Evolutionary conservation across 176 grass and related monocot species (phyloP).

Genomic region (Alloteropsis semialata): DNA sequence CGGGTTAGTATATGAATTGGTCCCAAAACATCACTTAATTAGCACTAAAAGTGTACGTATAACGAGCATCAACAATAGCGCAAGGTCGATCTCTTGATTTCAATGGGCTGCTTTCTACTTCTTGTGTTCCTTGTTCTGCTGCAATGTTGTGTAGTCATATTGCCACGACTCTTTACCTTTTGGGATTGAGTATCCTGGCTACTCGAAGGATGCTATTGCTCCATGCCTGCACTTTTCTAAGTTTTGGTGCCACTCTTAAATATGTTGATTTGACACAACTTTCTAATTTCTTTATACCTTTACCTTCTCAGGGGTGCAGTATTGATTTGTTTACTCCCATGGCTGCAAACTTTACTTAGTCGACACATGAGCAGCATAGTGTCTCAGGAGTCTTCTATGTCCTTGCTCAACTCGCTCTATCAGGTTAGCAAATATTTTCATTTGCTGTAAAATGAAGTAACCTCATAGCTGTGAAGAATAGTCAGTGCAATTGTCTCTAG

Average conservation of each 20-base stretch:
- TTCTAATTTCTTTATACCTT: too few relatives aligned
- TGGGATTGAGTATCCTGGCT: background rate
- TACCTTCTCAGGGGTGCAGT: constrained; percentile 48
- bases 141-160: background rate
- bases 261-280: background rate
- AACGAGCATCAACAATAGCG: too few relatives aligned
- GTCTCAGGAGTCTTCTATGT: constrained; percentile 75
- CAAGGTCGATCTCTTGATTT: background rate
- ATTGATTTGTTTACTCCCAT: constrained; percentile 69
- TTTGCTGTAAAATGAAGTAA: background rate
- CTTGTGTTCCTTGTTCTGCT: background rate
- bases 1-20: too few relatives aligned
- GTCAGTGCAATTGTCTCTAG: background rate
- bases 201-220: background rate
- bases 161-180: background rate
- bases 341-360: constrained; percentile 79
- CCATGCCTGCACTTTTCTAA: background rate
- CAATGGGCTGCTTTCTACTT: background rate
- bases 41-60: too few relatives aligned
- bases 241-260: background rate
- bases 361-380: constrained; percentile 76
- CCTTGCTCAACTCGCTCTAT: constrained; percentile 82
- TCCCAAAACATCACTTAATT: too few relatives aligned
- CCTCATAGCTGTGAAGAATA: background rate
- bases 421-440: constrained; percentile 47